Evolutionary conservation across 176 grass and related monocot genomes (phyloP), one percentile per base, ranked within the genome.

Genomic region (Avena sativa): DNA sequence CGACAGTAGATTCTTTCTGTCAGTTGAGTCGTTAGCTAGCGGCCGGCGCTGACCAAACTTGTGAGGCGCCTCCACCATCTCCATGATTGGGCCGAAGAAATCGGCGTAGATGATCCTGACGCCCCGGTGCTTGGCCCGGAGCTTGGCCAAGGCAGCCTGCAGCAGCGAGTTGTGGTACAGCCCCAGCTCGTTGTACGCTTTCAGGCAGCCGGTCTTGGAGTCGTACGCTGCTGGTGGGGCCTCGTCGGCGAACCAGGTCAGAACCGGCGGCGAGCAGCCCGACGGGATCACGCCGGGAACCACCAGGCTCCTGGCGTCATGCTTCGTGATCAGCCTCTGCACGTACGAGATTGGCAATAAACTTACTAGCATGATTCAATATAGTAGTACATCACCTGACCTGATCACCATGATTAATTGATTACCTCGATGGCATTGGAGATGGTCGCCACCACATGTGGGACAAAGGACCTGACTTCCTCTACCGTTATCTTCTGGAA

Each of bases 261-360:
- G 56, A 2, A 81, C 66, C 36, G 55, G 64, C n/a, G 91, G 86
- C 20, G 84, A 60, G 57, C 93, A 95, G 1, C 93, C 93, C 3
- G 86, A 82, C 26, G 93, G 93, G 19, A 95, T 79, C 63, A 83
- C 81, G 9, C 91, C 93, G 0, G 93, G 89, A 23, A 95, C 86
- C 8, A 93, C 81, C 85, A 95, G 2, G 0, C n/a, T 91, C 81
- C 44, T 80, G 4, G 89, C 93, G 0, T 91, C 93, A 3, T 85
- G 84, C 25, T 59, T n/a, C 16, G 17, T 23, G 81, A 91, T 87
- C 85, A 93, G 32, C 10, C 46, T 40, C 91, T 93, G 59, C 19
- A 8, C 55, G 5, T 20, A 6, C 17, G 12, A 5, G 38, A 43
- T 43, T 20, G 17, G 6, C 5, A 19, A 20, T 17, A 8, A 16